phyloP scores from a whole-genome alignment of 2,329 filamentous ascomycete genomes.

The Colletotrichum musicola region DNA sequence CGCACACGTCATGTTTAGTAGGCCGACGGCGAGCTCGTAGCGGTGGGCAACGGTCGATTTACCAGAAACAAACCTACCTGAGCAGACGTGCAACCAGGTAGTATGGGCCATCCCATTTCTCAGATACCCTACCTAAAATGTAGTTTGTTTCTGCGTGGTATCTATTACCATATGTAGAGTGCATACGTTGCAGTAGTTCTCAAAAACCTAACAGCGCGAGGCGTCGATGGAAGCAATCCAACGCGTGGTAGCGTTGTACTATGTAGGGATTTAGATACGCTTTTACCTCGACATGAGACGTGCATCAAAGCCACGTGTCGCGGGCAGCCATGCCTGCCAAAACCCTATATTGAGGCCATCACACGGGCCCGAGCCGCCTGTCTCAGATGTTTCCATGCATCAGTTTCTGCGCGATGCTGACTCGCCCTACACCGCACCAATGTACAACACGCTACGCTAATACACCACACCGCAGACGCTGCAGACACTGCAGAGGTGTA shows the following conservation, averaged over 20 bases:
- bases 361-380: slow-evolving; percentile 25
- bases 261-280: slow-evolving; percentile 26
- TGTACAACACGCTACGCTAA: too few relatives aligned
- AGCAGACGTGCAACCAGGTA: too few relatives aligned
- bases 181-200: not conserved
- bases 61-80: slow-evolving; percentile 14
- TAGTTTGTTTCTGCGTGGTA: too few relatives aligned
- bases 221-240: too few relatives aligned
- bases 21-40: slow-evolving; percentile 4
- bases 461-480: too few relatives aligned
- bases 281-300: slow-evolving; percentile 33
- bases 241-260: slow-evolving; percentile 5
- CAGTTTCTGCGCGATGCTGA: slow-evolving; percentile 32
- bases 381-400: slow-evolving; percentile 33
- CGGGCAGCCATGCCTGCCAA: slow-evolving; percentile 20
- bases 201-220: too few relatives aligned
- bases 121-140: too few relatives aligned
- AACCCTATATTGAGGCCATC: slow-evolving; percentile 30
- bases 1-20: not conserved
- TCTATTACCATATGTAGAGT: too few relatives aligned
- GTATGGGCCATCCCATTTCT: too few relatives aligned
- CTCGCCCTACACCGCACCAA: slow-evolving; percentile 2
- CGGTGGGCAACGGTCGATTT: not conserved
- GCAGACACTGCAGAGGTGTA: too few relatives aligned
- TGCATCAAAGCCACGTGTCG: slow-evolving; percentile 33